Percentiles rank a stretch among this genome's conserved stretches.
phyloP scores from a whole-genome alignment of 129 eudicot species.

The Calendula officinalis region DNA sequence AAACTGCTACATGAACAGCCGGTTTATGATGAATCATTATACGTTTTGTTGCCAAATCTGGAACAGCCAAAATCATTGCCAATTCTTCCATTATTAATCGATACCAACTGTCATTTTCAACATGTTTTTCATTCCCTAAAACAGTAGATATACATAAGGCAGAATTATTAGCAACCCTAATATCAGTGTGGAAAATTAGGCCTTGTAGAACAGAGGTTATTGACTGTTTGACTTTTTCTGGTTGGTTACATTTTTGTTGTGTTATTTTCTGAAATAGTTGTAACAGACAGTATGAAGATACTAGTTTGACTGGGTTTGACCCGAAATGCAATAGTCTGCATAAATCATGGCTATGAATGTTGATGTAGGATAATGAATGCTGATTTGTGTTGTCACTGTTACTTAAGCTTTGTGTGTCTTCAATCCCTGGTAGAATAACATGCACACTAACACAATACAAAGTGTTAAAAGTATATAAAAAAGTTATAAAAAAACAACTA shows the following conservation, averaged over 20 bases:
- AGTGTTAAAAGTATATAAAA: constrained; percentile 13
- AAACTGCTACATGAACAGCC: constrained; percentile 60
- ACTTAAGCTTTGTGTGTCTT: constrained; percentile 44
- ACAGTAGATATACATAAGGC: constrained; percentile 59
- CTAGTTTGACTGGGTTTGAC: constrained; percentile 58
- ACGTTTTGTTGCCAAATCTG: constrained; percentile 54
- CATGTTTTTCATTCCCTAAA: constrained; percentile 45
- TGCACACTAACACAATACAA: constrained; percentile 42
- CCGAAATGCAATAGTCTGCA: constrained; percentile 86
- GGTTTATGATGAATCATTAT: constrained; percentile 57
- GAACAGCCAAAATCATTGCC: constrained; percentile 64
- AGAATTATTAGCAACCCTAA: constrained; percentile 55
- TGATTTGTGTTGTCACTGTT: constrained; percentile 27
- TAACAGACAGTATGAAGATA: constrained; percentile 70
- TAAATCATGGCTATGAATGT: constrained; percentile 71
- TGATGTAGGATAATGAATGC: constrained; percentile 41
- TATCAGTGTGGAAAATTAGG: constrained; percentile 45
- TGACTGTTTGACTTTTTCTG: constrained; percentile 39
- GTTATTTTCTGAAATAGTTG: constrained; percentile 57
- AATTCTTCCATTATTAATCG: constrained; percentile 75
- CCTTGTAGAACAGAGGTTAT: constrained; percentile 62
- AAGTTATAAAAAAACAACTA: not conserved
- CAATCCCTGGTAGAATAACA: constrained; percentile 61
- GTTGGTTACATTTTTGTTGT: constrained; percentile 32
- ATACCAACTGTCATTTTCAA: constrained; percentile 51